Percentiles rank a stretch among this genome's conserved stretches.
phyloP scores from a whole-genome alignment of 768 basidiomycete genomes.

The Lactarius hatsudake region DNA sequence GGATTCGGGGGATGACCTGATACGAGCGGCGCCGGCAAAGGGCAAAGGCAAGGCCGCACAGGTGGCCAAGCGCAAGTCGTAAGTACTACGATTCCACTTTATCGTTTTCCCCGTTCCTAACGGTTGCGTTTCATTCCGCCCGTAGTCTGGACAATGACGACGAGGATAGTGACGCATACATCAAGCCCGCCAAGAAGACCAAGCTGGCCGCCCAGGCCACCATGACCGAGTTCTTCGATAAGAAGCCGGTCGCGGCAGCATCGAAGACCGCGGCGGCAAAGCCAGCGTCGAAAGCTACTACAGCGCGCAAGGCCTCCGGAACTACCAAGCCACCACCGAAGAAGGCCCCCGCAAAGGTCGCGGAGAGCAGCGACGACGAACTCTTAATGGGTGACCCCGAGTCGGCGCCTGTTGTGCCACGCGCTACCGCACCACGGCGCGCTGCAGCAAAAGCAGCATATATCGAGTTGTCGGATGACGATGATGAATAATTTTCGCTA shows the following conservation, averaged over 20 bases:
- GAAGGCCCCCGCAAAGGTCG: constrained; percentile 30
- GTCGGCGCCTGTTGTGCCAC: constrained; percentile 41
- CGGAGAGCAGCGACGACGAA: constrained; percentile 44
- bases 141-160: constrained; percentile 7
- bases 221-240: constrained; percentile 62
- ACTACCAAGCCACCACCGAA: constrained; percentile 45
- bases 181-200: constrained; percentile 57
- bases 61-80: constrained; percentile 68
- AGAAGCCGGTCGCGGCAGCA: constrained; percentile 29
- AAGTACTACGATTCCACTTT: constrained; percentile 19
- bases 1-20: constrained; percentile 41
- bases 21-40: constrained; percentile 34
- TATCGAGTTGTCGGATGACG: constrained; percentile 46
- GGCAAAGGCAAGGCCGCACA: constrained; percentile 47
- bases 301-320: constrained; percentile 51
- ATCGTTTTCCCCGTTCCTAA: neutral
- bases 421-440: constrained; percentile 44
- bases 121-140: neutral
- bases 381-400: constrained; percentile 40
- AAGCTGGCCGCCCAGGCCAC: constrained; percentile 32
- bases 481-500: constrained; percentile 33
- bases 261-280: constrained; percentile 24
- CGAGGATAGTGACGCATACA: constrained; percentile 23
- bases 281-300: constrained; percentile 21
- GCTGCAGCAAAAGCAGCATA: constrained; percentile 44